phyloP scores from a whole-genome alignment of 306 rosid species.

The Rosa chinensis region DNA sequence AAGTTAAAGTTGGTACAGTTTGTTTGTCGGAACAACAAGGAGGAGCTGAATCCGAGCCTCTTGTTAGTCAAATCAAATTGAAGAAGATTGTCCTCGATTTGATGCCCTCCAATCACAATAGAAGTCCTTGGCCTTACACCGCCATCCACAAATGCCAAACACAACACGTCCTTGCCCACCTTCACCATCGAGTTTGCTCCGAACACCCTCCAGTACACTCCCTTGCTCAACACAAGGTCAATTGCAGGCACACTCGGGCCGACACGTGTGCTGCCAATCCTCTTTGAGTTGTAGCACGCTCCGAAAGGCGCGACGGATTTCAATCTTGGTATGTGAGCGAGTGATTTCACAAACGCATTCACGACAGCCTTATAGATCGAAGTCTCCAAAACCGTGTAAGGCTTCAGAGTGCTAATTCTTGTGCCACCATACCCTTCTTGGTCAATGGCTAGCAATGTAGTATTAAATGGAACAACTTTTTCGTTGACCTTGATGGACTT shows the following conservation, averaged over 20 bases:
- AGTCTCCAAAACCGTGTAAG: constrained; percentile 46
- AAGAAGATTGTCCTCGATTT: constrained; percentile 54
- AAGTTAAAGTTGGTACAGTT: constrained; percentile 53
- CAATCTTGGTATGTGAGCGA: constrained; percentile 25
- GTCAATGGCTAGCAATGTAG: constrained; percentile 38
- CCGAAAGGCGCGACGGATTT: constrained; percentile 53
- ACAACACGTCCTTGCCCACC: constrained; percentile 1
- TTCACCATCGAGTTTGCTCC: constrained; percentile 71
- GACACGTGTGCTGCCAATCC: background rate
- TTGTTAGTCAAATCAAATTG: constrained; percentile 47
- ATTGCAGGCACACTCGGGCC: constrained; percentile 58
- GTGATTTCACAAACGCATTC: constrained; percentile 28
- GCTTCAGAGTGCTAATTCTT: constrained; percentile 58
- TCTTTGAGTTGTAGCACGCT: constrained; percentile 34
- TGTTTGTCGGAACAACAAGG: constrained; percentile 33
- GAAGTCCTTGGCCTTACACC: constrained; percentile 33
- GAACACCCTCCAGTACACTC: constrained; percentile 43
- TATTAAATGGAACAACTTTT: constrained; percentile 31
- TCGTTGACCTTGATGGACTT: constrained; percentile 43
- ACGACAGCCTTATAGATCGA: constrained; percentile 46
- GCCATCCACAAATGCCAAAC: constrained; percentile 23
- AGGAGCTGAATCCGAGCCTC: constrained; percentile 57
- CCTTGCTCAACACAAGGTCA: constrained; percentile 42
- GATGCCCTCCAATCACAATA: constrained; percentile 58
- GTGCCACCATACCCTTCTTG: constrained; percentile 58